Evolutionary conservation across 2,329 filamentous ascomycete species (phyloP), one percentile per base, ranked within the genome.

Genomic region (Elsinoe necatrix): DNA sequence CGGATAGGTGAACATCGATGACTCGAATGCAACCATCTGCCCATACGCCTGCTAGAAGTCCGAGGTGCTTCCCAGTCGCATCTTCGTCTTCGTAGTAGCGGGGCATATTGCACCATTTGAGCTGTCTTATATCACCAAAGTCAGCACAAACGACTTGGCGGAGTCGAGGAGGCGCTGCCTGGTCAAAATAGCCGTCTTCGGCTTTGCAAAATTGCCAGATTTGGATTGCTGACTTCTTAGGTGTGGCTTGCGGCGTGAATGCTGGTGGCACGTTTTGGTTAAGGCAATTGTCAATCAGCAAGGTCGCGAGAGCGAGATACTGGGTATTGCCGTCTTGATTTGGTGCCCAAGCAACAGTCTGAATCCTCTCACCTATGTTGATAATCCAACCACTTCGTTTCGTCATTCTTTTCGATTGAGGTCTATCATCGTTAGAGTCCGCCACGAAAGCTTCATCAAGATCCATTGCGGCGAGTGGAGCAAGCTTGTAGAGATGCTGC

Each of bases 1-100:
- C n/a, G 59, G 54, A 12, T 60, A 57, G 23, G 62, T 71, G n/a
- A n/a, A 84, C 64, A 62, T 81, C 75, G 31, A 84, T 64, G 3
- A 84, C 72, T 57, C 80, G 72, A 3, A 81, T 67, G 47, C 67
- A 71, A 4, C 82, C 82, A 64, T 85, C 82, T n/a, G 72, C 74
- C 71, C 78, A 83, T 1, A 84, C 66, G 9, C 75, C 74, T 3
- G 79, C 81, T 21, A 85, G 70, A 5, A 83, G 67, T 0, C 80
- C 80, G 34, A 83, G 66, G 47, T 66, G 63, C 63, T 59, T 63
- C 12, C 58, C 62, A 21, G 66, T 63, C 43, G 67, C 58, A 47
- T 72, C 65, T 11, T 68, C 62, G 1, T 67, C 60, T 20, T 68
- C 61, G n/a, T 59, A 54, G 39, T 60, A 64, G 47, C 69, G 68